Base-by-base conservation (phyloP, 805 yeast genomes). In the Hanseniaspora hatyaiensis region DNA sequence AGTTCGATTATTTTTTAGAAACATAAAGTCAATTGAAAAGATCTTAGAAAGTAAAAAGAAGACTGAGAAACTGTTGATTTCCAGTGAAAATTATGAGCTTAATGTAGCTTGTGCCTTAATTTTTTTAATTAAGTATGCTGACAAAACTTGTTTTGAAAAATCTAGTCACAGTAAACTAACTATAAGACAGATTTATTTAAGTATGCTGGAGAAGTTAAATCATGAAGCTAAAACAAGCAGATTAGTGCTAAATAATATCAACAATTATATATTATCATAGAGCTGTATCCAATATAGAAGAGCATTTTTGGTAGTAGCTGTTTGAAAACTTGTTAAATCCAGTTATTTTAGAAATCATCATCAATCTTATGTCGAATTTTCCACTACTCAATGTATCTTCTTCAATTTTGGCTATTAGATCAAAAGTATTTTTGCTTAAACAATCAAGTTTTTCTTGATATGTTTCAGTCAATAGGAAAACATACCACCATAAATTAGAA, bases 401-500 rank as follows among this genome's bases (percentile, higher is more conserved):
- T 12, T 22, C 39, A n/a, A 15, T 29, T 19, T 18, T 22, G 8
- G 22, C 23, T 19, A 36, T 11, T 20, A 37, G 11, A 3, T 26
- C 32, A 6, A n/a, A 3, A 16, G 6, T 28, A 4, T 37, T 28
- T 13, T 11, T 11, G 12, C 9, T 11, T 19, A 37, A 16, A 8
- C 12, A 4, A 28, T 5, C 4, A 8, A 24, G 15, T 4, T 24
- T 15, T 4, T 8, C 20, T 8, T 23, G 8, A 16, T n/a, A 19
- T 18, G 5, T 23, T 15, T 24, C n/a, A 23, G 49, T 45, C 12
- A 45, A 22, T 13, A 37, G 9, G n/a, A 37, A 45, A 12, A 45
- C 32, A 19, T 45, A 45, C 49, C 49, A 37, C 49, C 49, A 45
- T 23, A 45, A 11, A 12, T 30, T 37, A 20, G 42, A 31, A 18